phyloP scores from a whole-genome alignment of 192 early-diverging fungal species.

The Linnemannia hyalina region DNA sequence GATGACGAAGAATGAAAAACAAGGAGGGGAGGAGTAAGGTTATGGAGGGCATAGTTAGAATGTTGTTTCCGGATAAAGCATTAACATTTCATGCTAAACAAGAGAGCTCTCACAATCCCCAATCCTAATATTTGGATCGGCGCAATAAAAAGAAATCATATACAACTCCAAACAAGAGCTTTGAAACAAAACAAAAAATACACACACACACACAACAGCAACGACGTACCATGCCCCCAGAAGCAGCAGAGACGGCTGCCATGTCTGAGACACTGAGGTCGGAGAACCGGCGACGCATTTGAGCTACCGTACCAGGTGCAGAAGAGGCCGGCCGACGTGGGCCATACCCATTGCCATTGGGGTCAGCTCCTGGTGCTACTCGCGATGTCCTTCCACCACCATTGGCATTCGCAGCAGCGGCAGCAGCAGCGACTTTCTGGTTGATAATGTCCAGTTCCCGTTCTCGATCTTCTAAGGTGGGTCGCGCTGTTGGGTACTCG shows the following conservation, averaged over 20 bases:
- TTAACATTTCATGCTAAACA: too few species aligned
- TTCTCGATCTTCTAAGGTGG: constrained; percentile 44
- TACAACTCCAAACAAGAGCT: neutral
- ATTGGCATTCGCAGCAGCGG: neutral
- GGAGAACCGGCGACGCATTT: constrained; percentile 38
- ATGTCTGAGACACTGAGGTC: constrained; percentile 36
- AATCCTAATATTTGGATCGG: too few species aligned
- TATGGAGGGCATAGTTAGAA: neutral
- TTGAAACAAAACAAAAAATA: neutral
- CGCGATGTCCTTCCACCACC: neutral
- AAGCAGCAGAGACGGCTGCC: neutral
- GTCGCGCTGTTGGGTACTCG: constrained; percentile 30
- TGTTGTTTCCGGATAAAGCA: neutral
- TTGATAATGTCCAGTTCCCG: constrained; percentile 35
- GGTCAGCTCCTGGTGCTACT: constrained; percentile 3
- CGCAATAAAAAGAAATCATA: too few species aligned
- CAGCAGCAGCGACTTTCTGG: constrained; percentile 23
- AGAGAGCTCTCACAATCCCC: too few species aligned
- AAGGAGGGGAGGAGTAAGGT: neutral
- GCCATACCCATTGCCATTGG: constrained; percentile 1
- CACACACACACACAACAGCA: neutral
- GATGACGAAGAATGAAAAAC: neutral
- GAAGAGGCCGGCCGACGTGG: constrained; percentile 22
- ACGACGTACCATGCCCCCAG: constrained; percentile 8
- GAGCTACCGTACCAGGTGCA: constrained; percentile 37